Conservation (phyloP, 2,329 filamentous ascomycete genomes). For the Metarhizium sp. region DNA sequence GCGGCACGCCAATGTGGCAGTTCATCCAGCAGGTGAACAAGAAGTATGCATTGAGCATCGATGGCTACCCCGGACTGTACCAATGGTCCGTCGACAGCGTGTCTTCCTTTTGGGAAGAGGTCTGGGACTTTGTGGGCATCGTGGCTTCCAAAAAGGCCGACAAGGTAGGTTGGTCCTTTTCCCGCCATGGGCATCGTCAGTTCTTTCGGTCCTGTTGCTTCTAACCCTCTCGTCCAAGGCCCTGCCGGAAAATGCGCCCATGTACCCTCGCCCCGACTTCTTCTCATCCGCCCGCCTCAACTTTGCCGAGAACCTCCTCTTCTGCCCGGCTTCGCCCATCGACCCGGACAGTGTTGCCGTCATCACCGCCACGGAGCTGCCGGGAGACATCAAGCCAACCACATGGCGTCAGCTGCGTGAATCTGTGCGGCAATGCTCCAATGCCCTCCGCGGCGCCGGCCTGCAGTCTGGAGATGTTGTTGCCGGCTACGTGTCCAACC, state of each 20-base stretch:
- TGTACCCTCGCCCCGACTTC: conserved; percentile 84
- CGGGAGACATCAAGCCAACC: conserved; percentile 43
- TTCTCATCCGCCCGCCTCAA: conserved; percentile 74
- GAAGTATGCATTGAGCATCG: conserved; percentile 53
- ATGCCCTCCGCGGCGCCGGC: conserved; percentile 57
- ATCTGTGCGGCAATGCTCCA: conserved; percentile 63
- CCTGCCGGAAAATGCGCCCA: conserved; percentile 53
- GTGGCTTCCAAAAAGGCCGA: conserved; percentile 55
- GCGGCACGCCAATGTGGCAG: conserved; percentile 59
- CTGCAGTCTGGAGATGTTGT: conserved; percentile 48
- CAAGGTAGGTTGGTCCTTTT: conserved; percentile 33
- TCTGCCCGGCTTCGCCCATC: conserved; percentile 42
- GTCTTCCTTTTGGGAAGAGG: conserved; percentile 70
- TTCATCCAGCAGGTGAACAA: conserved; percentile 63
- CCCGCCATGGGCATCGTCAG: not conserved
- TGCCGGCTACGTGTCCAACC: conserved; percentile 80
- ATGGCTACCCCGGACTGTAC: conserved; percentile 67
- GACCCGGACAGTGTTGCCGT: conserved; percentile 58
- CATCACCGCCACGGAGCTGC: conserved; percentile 70
- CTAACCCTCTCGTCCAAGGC: conserved; percentile 38
- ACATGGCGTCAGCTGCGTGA: conserved; percentile 78
- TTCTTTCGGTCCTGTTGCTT: not conserved
- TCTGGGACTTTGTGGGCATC: conserved; percentile 77
- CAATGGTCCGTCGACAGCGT: conserved; percentile 76
- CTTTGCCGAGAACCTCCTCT: conserved; percentile 92